These are phyloP conservation scores for Ogataea pilisensis DNA, from an alignment of 805 yeast species.

Conservation along the genomic window DNA sequence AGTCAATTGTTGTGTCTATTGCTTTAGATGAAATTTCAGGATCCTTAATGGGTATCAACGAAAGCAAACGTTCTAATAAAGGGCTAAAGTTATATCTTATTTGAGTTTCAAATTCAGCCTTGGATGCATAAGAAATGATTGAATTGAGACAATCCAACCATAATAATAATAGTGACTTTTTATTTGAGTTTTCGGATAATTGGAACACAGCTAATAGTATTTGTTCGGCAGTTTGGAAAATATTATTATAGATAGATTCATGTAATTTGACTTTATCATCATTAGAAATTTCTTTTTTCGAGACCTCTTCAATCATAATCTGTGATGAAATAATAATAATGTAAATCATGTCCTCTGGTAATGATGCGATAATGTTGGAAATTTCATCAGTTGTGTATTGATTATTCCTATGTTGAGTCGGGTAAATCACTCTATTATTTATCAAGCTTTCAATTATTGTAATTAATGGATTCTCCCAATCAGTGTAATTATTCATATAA, in stretches of 20 bases:
- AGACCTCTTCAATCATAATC: slow-evolving; percentile 49
- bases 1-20: slow-evolving; percentile 37
- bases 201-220: slow-evolving; percentile 16
- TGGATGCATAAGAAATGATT: slow-evolving; percentile 37
- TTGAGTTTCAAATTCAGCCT: slow-evolving; percentile 32
- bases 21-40: slow-evolving; percentile 21
- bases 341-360: slow-evolving; percentile 6
- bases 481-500: slow-evolving; percentile 35
- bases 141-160: slow-evolving; percentile 32
- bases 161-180: slow-evolving; percentile 3
- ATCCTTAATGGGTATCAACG: slow-evolving; percentile 14
- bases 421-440: slow-evolving; percentile 1
- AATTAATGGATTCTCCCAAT: slow-evolving; percentile 40
- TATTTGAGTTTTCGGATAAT: slow-evolving; percentile 2
- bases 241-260: slow-evolving; percentile 30
- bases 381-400: slow-evolving; percentile 2
- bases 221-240: slow-evolving; percentile 32
- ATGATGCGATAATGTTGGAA: neutral
- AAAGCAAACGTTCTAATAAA: slow-evolving; percentile 14
- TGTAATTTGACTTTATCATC: slow-evolving; percentile 32
- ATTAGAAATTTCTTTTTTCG: slow-evolving; percentile 32
- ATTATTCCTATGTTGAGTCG: neutral
- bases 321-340: slow-evolving; percentile 36
- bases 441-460: slow-evolving; percentile 19
- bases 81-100: slow-evolving; percentile 25